Percentiles rank a stretch among this genome's conserved stretches.
Evolutionary conservation across 192 early-diverging fungal species (phyloP).

Genomic region (Rhizophagus clarus): DNA sequence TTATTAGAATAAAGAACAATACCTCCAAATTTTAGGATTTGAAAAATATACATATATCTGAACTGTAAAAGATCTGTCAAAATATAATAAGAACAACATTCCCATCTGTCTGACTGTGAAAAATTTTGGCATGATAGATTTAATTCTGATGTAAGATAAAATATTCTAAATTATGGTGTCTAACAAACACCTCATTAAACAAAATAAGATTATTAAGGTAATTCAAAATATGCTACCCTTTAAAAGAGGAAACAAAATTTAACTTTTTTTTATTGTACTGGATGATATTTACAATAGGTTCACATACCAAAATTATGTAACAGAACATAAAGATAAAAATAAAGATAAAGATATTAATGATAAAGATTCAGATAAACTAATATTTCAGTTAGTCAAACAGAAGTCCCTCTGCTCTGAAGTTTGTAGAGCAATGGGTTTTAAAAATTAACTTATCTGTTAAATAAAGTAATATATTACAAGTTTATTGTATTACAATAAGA

Average conservation of each 20-base stretch:
- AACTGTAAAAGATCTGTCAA: no score
- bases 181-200: constrained; percentile 10
- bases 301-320: not conserved
- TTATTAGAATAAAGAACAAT: no score
- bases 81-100: no score
- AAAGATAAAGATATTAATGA: constrained; percentile 1
- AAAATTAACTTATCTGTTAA: not conserved
- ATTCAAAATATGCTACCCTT: constrained; percentile 3
- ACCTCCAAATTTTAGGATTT: no score
- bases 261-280: not conserved
- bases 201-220: not conserved
- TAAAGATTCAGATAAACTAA: no score
- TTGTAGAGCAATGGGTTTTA: constrained; percentile 9
- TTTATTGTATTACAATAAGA: no score
- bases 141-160: not conserved
- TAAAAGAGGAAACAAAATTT: not conserved
- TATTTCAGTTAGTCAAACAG: not conserved
- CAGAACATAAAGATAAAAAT: not conserved
- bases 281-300: constrained; percentile 8
- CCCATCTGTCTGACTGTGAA: no score
- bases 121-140: constrained; percentile 4
- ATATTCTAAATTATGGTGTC: constrained; percentile 11
- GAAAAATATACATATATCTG: no score
- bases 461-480: no score
- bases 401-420: not conserved